Percentiles rank a stretch among this genome's conserved stretches.
These are phyloP conservation scores for Leccinum sublutescens DNA, from an alignment of 768 basidiomycete species.

Conservation along the genomic window DNA sequence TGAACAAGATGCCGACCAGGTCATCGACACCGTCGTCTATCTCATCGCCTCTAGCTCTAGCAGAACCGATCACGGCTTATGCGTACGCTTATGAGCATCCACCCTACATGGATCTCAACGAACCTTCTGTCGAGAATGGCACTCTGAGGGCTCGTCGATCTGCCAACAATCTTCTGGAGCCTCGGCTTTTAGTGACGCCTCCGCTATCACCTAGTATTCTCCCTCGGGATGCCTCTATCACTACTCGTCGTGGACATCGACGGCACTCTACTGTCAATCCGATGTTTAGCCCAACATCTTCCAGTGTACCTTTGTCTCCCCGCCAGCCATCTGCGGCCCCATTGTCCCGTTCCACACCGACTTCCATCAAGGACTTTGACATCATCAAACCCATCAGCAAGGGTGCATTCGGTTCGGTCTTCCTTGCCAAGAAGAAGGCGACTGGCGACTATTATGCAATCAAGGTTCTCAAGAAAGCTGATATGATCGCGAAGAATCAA, in stretches of 20 bases:
- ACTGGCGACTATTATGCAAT: slow-evolving; percentile 99
- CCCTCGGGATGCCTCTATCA: slow-evolving; percentile 48
- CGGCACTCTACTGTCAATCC: slow-evolving; percentile 73
- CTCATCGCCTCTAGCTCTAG: slow-evolving; percentile 82
- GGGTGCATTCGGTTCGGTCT: slow-evolving; percentile 98
- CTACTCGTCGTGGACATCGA: slow-evolving; percentile 57
- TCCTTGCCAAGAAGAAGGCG: slow-evolving; percentile 95
- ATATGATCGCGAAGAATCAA: slow-evolving; percentile 99
- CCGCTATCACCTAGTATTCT: slow-evolving; percentile 60
- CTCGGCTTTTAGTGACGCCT: slow-evolving; percentile 68
- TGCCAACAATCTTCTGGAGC: slow-evolving; percentile 59
- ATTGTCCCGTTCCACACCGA: slow-evolving; percentile 72
- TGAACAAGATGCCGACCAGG: slow-evolving; percentile 58
- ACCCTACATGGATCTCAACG: slow-evolving; percentile 68
- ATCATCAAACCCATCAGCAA: slow-evolving; percentile 99
- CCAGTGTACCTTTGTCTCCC: slow-evolving; percentile 72
- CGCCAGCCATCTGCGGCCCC: slow-evolving; percentile 79
- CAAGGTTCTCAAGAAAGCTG: slow-evolving; percentile 99
- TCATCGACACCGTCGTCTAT: slow-evolving; percentile 88
- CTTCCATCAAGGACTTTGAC: slow-evolving; percentile 98
- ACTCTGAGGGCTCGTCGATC: slow-evolving; percentile 67
- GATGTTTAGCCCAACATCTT: slow-evolving; percentile 53
- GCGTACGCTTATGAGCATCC: slow-evolving; percentile 56
- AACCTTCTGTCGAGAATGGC: slow-evolving; percentile 36
- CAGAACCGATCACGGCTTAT: slow-evolving; percentile 78